Evolutionary conservation across 495 filamentous ascomycete genomes (phyloP).

Genomic region (Xylaria bambusicola): DNA sequence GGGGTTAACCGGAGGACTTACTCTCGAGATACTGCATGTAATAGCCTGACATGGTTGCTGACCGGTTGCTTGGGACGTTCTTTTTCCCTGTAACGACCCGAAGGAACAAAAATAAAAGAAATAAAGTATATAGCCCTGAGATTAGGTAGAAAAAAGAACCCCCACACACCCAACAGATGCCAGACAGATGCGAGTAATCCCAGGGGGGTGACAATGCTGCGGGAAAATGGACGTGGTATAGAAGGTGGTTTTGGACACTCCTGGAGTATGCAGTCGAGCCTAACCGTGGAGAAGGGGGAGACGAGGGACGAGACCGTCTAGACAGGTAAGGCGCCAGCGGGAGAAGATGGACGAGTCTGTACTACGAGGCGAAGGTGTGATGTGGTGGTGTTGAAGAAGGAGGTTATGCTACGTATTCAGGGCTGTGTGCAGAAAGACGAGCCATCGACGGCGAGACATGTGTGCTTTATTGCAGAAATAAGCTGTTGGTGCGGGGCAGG

Average conservation of each 20-base stretch:
- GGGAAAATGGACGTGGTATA: slow-evolving; percentile 21
- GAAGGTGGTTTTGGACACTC: slow-evolving; percentile 31
- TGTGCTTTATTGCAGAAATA: slow-evolving; percentile 63
- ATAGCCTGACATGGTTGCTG: slow-evolving; percentile 58
- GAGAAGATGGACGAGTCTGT: slow-evolving; percentile 43
- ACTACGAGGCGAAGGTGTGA: slow-evolving; percentile 45
- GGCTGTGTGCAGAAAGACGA: slow-evolving; percentile 49
- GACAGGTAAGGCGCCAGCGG: slow-evolving; percentile 41
- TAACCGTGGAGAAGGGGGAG: slow-evolving; percentile 43
- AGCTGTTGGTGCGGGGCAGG: slow-evolving; percentile 52
- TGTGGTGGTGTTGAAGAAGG: slow-evolving; percentile 44
- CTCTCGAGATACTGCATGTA: slow-evolving; percentile 66
- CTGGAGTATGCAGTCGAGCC: slow-evolving; percentile 56
- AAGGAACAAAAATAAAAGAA: no score
- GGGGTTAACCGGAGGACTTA: slow-evolving; percentile 45
- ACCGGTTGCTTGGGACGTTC: slow-evolving; percentile 21
- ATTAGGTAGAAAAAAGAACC: slow-evolving; percentile 28
- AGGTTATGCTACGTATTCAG: slow-evolving; percentile 54
- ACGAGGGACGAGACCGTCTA: slow-evolving; percentile 33
- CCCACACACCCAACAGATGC: slow-evolving; percentile 27
- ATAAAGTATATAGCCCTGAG: slow-evolving; percentile 21
- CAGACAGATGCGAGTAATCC: slow-evolving; percentile 32
- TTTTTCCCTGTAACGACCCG: slow-evolving; percentile 12
- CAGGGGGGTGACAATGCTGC: slow-evolving; percentile 22
- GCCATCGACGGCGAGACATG: slow-evolving; percentile 60